Conservation (phyloP, 768 basidiomycete genomes). For the Rhizopogon sp. region DNA sequence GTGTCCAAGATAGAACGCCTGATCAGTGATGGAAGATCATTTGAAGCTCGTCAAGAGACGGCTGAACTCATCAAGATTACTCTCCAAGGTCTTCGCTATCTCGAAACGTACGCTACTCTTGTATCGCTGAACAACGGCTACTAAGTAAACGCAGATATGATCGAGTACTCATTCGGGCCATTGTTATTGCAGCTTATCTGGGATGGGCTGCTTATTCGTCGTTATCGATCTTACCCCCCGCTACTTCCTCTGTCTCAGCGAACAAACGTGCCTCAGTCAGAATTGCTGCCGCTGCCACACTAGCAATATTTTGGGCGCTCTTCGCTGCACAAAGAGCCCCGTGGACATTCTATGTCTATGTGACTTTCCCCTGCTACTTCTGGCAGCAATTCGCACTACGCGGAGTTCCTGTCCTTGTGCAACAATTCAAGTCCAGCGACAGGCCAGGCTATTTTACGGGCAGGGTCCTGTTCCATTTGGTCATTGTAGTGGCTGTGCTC, state of each 20-base stretch:
- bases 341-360: conserved; percentile 71
- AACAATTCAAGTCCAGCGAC: neutral
- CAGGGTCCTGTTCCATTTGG: neutral
- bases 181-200: conserved; percentile 68
- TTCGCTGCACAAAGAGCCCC: conserved; percentile 66
- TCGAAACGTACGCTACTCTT: conserved; percentile 47
- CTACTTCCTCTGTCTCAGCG: conserved; percentile 5
- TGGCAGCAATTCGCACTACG: conserved; percentile 52
- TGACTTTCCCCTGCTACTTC: conserved; percentile 72
- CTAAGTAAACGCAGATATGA: conserved; percentile 49
- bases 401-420: conserved; percentile 15
- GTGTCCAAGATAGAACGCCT: conserved; percentile 41
- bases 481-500: conserved; percentile 39
- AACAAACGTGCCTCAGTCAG: conserved; percentile 11
- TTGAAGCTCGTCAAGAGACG: conserved; percentile 44
- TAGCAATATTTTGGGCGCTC: conserved; percentile 36
- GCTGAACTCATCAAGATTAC: conserved; percentile 46
- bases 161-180: conserved; percentile 59
- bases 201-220: conserved; percentile 76
- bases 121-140: neutral
- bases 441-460: neutral
- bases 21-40: conserved; percentile 40
- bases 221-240: conserved; percentile 44
- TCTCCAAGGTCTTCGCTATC: conserved; percentile 65
- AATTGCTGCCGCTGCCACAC: conserved; percentile 21